Evolutionary conservation across 129 eudicot genomes (phyloP).

Genomic region (Helianthus tuberosus): DNA sequence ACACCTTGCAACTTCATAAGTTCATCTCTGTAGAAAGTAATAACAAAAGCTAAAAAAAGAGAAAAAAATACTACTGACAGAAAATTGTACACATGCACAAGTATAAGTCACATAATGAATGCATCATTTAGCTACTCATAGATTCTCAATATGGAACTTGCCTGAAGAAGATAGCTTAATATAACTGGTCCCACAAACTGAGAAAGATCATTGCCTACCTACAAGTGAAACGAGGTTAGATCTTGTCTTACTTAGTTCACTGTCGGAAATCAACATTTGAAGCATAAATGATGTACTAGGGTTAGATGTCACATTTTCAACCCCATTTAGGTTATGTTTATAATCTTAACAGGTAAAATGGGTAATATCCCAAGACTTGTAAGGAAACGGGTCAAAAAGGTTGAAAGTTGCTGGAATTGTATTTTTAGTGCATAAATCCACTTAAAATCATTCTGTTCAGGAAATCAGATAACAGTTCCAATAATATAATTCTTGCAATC

Average conservation of each 20-base stretch:
- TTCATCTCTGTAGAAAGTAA: constrained; percentile 12
- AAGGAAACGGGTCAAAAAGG: background rate
- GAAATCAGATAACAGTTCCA: too few relatives aligned
- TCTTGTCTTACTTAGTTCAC: constrained; percentile 19
- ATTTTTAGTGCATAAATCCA: constrained; percentile 12
- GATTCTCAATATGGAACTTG: constrained; percentile 25
- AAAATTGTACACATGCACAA: background rate
- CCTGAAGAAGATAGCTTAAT: constrained; percentile 75
- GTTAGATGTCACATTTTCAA: background rate
- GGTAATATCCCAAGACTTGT: background rate
- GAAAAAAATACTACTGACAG: background rate
- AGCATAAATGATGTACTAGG: constrained; percentile 16
- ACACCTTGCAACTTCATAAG: constrained; percentile 7
- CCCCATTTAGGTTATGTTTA: background rate
- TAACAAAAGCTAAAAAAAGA: background rate
- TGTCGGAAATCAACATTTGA: background rate
- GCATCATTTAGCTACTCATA: background rate
- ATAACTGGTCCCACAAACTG: constrained; percentile 93
- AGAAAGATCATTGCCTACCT: constrained; percentile 88
- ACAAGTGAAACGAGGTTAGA: constrained; percentile 37
- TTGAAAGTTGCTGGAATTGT: background rate
- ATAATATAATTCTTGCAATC: background rate
- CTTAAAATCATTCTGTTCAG: constrained; percentile 3
- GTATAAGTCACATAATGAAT: constrained; percentile 15
- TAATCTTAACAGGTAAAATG: background rate